A percentile compares a stretch with the other conserved stretches of the same genome.
Evolutionary conservation across 116 monocot species (phyloP).

Genomic region (Trichopus zeylanicus): DNA sequence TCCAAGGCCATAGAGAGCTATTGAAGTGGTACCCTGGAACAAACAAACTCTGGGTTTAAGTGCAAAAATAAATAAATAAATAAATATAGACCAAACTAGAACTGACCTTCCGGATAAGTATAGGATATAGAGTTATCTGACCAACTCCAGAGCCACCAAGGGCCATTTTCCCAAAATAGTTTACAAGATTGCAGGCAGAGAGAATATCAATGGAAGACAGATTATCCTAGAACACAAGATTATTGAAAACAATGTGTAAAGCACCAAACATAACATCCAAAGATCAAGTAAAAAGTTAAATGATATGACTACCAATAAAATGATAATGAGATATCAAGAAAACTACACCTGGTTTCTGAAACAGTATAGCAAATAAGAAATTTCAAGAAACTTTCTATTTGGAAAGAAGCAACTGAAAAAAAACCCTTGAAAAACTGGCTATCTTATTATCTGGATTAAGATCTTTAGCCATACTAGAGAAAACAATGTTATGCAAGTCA

Average conservation of each 20-base stretch:
- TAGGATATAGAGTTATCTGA: conserved; percentile 79
- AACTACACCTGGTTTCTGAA: too few species aligned
- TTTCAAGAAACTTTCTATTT: too few species aligned
- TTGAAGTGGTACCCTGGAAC: conserved; percentile 74
- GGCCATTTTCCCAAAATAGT: conserved; percentile 99
- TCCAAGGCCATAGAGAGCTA: conserved; percentile 96
- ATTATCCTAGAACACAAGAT: conserved; percentile 63
- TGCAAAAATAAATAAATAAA: not conserved
- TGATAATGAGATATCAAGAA: too few species aligned
- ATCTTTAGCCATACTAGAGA: too few species aligned
- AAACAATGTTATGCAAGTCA: too few species aligned
- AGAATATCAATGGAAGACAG: conserved; percentile 99
- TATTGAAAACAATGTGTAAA: conserved; percentile 5
- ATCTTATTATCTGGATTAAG: too few species aligned
- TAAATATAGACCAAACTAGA: not conserved
- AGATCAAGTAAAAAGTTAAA: not conserved
- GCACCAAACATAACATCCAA: not conserved
- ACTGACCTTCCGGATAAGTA: conserved; percentile 91
- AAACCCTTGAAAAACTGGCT: too few species aligned
- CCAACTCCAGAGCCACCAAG: conserved; percentile 99
- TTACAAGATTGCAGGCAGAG: conserved; percentile 97
- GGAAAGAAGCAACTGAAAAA: too few species aligned
- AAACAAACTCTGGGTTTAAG: not conserved
- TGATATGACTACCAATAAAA: too few species aligned
- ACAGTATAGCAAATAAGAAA: too few species aligned